Conservation (phyloP, 1,139 yeast species). For the Chernovozyma aurita region DNA sequence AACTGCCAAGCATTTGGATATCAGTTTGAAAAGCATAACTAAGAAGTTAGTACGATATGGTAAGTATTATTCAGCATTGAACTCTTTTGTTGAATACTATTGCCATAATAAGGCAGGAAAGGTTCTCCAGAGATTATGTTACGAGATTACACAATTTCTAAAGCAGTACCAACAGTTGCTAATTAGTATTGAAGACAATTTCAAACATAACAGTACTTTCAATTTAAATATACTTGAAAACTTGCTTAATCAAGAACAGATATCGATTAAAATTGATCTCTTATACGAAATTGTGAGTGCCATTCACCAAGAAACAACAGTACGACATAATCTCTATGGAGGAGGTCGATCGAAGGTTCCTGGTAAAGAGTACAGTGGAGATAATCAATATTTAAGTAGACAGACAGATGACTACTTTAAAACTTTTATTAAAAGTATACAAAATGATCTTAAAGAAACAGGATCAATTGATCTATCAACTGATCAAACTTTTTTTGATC, state of each 20-base stretch:
- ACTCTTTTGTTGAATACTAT: conserved; percentile 54
- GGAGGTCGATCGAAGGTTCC: not conserved
- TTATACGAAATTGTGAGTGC: conserved; percentile 51
- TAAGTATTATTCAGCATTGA: conserved; percentile 53
- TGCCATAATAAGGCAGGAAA: conserved; percentile 57
- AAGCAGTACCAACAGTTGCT: conserved; percentile 45
- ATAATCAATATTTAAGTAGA: conserved; percentile 2
- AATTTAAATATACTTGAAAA: conserved; percentile 33
- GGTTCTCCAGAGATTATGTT: conserved; percentile 71
- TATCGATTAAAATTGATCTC: conserved; percentile 38
- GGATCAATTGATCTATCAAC: conserved; percentile 45
- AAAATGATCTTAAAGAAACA: conserved; percentile 36
- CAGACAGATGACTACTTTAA: conserved; percentile 28
- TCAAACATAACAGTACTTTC: conserved; percentile 36
- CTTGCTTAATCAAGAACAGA: conserved; percentile 23
- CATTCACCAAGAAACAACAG: conserved; percentile 39
- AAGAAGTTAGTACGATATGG: conserved; percentile 60
- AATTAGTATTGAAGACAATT: conserved; percentile 51
- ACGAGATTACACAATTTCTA: conserved; percentile 49
- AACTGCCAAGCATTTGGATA: conserved; percentile 68
- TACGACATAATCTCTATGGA: conserved; percentile 12
- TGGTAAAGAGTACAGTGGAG: not conserved
- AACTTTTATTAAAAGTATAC: conserved; percentile 35
- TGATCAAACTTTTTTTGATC: conserved; percentile 49
- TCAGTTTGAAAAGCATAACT: conserved; percentile 70